These are phyloP conservation scores for Malus fusca DNA, from an alignment of 306 rosid species.

Conservation along the genomic window DNA sequence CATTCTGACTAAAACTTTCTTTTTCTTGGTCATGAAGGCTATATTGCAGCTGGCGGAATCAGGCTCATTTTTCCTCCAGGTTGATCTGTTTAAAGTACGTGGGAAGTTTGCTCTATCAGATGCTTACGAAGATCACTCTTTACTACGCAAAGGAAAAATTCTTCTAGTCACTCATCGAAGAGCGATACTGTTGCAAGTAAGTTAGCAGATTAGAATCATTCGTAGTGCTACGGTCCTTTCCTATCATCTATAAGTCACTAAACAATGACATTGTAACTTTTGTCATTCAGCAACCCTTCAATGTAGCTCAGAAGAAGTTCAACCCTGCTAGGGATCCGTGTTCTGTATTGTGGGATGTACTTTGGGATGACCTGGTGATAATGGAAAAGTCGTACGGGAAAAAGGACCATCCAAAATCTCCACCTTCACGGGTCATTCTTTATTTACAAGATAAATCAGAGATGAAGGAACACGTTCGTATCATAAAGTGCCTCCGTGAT, in stretches of 20 bases:
- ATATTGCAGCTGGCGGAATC: slow-evolving; percentile 96
- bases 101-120: slow-evolving; percentile 96
- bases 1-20: not conserved
- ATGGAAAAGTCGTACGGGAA: slow-evolving; percentile 75
- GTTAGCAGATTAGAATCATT: slow-evolving; percentile 16
- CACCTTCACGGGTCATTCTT: slow-evolving; percentile 60
- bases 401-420: slow-evolving; percentile 66
- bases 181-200: slow-evolving; percentile 82
- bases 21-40: slow-evolving; percentile 54
- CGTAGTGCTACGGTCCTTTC: not conserved
- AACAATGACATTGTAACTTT: not conserved
- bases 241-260: not conserved
- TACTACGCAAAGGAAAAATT: slow-evolving; percentile 80
- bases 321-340: slow-evolving; percentile 95
- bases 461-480: slow-evolving; percentile 48
- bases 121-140: slow-evolving; percentile 95
- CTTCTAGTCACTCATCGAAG: slow-evolving; percentile 79
- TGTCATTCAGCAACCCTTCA: slow-evolving; percentile 78
- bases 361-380: slow-evolving; percentile 65
- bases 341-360: slow-evolving; percentile 85
- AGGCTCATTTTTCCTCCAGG: slow-evolving; percentile 93
- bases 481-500: slow-evolving; percentile 60
- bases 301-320: slow-evolving; percentile 86
- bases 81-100: slow-evolving; percentile 94
- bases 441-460: slow-evolving; percentile 64